Evolutionary conservation across 345 rosid genomes (phyloP), one percentile per base, ranked within the genome.

Genomic region (Ceriops decandra): DNA sequence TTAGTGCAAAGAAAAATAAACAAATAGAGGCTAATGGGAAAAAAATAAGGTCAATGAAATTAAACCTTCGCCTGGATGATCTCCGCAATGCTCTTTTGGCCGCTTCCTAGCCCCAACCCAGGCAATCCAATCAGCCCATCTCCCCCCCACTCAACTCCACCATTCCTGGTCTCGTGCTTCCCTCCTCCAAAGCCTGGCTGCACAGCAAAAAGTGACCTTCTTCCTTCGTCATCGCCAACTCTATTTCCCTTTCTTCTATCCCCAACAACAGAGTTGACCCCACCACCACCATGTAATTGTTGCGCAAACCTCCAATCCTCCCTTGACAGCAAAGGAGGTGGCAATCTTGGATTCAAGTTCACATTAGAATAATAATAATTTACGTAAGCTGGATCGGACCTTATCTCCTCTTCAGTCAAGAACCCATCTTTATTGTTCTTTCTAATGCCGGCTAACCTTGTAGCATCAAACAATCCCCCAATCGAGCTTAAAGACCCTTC

Each of bases 281-380:
- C 32, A 79, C 81, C 13, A 71, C 73, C 16, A 74, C 74, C 64
- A 27, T 82, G 82, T 68, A 89, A 60, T 71, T 88, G 78, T 76
- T 90, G 97, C 3, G 92, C 63, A 75, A 73, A 84, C 81, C 96
- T 84, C 92, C 91, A 80, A 65, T 93, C 93, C 78, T 90, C 97
- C 73, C 85, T 87, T 6, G 98, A 90, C 78, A 90, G 52, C 77
- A 87, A 75, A 27, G 97, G 97, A 4, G 96, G 98, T 32, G 96
- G 98, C 76, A 93, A 63, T 76, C 97, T 85, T 28, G 98, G 97
- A 81, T 90, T 93, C 84, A 89, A 66, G 78, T 90, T 90, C 57
- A 75, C 88, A 61, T 87, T 87, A 42, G 91, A 83, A 71, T 86
- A 87, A 81, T 90, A 93, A 73, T 87, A 90, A 68, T 85, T 81